Evolutionary conservation across 1,284 basidiomycete genomes (phyloP), one percentile per base, ranked within the genome.

Genomic region (Clitocybe nebularis): DNA sequence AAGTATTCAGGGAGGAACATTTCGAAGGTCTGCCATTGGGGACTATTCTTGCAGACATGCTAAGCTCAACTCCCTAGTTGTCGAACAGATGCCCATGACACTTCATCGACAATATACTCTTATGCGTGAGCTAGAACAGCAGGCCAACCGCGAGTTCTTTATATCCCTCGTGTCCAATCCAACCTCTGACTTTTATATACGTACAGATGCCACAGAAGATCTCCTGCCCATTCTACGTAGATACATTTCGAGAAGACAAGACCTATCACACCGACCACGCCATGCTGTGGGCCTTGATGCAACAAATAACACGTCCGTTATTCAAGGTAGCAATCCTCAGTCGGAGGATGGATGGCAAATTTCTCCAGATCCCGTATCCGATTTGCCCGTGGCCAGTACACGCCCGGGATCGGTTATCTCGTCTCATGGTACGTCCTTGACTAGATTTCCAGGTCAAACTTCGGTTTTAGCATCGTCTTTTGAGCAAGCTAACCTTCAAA

Each of bases 11-110:
- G 48, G 86, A 88, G 53, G 86, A 91, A 48, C 80, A 88, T 53
- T 84, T 81, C 59, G 89, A 90, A 76, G 78, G 85, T 77, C 33
- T 33, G 63, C 43, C 16, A n/a, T n/a, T n/a, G n/a, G n/a, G n/a
- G n/a, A n/a, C n/a, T n/a, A n/a, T n/a, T n/a, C n/a, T n/a, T n/a
- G n/a, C n/a, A n/a, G n/a, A n/a, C n/a, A n/a, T n/a, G n/a, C n/a
- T n/a, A n/a, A n/a, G n/a, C n/a, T 16, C 5, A 5, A 5, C 19
- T 5, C 29, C 14, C n/a, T 34, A 89, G 87, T 86, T 40, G 77
- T 93, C 41, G 92, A 94, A 54, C 90, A 93, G 61, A 64, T 95
- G 4, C 92, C 93, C 2, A 66, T 94, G 45, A 88, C 89, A 41
- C 61, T 95, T 40, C 85, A 90, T 56, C 74, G 93, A 26, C 84